Evolutionary conservation across 768 basidiomycete species (phyloP), one percentile per base, ranked within the genome.

Genomic region (Ephemerocybe angulata): DNA sequence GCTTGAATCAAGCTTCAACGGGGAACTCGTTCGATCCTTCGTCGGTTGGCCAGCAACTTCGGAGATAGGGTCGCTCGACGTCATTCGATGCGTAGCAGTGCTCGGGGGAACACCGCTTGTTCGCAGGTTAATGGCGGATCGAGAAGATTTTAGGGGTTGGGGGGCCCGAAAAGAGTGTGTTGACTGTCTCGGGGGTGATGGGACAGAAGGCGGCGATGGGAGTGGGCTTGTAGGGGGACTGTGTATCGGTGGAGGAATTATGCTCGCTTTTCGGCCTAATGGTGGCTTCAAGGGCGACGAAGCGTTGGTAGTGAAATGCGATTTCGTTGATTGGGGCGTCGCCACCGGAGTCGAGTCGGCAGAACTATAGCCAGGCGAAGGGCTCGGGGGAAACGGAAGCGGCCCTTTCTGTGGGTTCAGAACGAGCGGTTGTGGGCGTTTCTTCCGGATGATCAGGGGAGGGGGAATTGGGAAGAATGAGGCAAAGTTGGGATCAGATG

Each of bases 281-380:
- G 54, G 56, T 62, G 33, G 59, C 57, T 56, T 61, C 62, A 37
- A 58, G 60, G 37, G 56, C 62, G 38, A 62, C 62, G 57, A 51
- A 59, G 25, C 57, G 43, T 28, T 58, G 47, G 29, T 38, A 40
- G 25, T 56, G 52, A 29, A 52, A 46, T 33, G 57, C 56, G 43
- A 59, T 57, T 24, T 64, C 37, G 72, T 66, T 6, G 73, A 71
- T 2, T 72, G 75, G 17, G 79, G 77, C 30, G 76, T 78, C 49
- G 70, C 64, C 12, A 75, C 58, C 2, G 77, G 76, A 19, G 76
- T 79, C 40, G 76, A 75, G 56, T 77, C 73, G 35, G 60, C 58
- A 24, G 75, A 74, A 53, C 69, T 70, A 19, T 72, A 69, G 46
- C 72, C 67, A 10, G 73, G 67, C 22, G 71, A 63, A 24, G 67